Percentiles rank a stretch among this genome's conserved stretches.
phyloP scores from a whole-genome alignment of 2,329 filamentous ascomycete species.

The Intubia oerlemansii region DNA sequence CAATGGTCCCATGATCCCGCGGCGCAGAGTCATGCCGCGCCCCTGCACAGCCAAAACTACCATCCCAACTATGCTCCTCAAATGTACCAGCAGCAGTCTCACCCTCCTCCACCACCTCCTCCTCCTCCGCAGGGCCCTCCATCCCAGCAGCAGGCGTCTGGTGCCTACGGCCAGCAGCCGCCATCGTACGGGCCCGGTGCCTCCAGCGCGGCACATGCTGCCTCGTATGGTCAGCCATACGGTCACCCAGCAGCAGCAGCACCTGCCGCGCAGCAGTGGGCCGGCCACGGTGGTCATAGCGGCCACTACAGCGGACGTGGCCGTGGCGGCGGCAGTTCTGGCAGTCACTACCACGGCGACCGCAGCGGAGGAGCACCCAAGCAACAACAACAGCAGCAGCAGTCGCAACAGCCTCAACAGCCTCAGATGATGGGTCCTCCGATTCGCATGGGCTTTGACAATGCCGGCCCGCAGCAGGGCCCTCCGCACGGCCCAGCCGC shows the following conservation, averaged over 20 bases:
- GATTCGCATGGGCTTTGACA: slow-evolving; percentile 31
- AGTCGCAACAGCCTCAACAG: not conserved
- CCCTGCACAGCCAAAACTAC: slow-evolving; percentile 30
- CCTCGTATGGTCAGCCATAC: slow-evolving; percentile 4
- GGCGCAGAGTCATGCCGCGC: slow-evolving; percentile 15
- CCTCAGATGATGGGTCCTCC: slow-evolving; percentile 27
- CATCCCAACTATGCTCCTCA: slow-evolving; percentile 38
- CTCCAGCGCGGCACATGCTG: slow-evolving; percentile 9
- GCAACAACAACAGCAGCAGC: not conserved
- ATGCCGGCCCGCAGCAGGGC: slow-evolving; percentile 9
- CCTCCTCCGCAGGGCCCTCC: slow-evolving; percentile 17
- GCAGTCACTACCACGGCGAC: slow-evolving; percentile 17
- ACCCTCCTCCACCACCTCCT: no score
- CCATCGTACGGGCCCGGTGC: slow-evolving; percentile 8
- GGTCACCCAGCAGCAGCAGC: slow-evolving; percentile 16
- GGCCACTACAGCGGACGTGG: slow-evolving; percentile 17
- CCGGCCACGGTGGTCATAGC: slow-evolving; percentile 5
- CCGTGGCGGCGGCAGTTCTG: slow-evolving; percentile 17
- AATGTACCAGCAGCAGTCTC: slow-evolving; percentile 23
- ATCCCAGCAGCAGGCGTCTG: slow-evolving; percentile 5
- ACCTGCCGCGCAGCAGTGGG: no score
- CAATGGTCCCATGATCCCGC: slow-evolving; percentile 21
- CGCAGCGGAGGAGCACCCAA: slow-evolving; percentile 12
- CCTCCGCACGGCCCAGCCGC: slow-evolving; percentile 16
- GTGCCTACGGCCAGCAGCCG: slow-evolving; percentile 8